Evolutionary conservation across 768 basidiomycete species (phyloP).

Genomic region (Tephrocybe sp.): DNA sequence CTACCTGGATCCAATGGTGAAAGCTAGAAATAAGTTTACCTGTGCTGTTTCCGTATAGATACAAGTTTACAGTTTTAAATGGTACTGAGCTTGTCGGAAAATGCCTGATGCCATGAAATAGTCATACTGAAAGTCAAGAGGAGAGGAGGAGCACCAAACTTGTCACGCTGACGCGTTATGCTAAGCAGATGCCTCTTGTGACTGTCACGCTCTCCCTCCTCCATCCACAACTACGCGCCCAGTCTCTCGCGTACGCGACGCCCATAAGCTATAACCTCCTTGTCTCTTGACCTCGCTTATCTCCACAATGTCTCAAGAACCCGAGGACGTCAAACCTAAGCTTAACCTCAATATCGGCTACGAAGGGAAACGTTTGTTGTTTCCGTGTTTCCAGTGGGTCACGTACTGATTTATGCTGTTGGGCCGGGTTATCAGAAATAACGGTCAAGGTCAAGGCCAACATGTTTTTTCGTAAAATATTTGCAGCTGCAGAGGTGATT

Average conservation of each 20-base stretch:
- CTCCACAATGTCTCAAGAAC: slow-evolving; percentile 42
- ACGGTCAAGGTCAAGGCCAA: slow-evolving; percentile 65
- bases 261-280: not conserved
- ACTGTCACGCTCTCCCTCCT: slow-evolving; percentile 10
- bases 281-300: not conserved
- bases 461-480: slow-evolving; percentile 65
- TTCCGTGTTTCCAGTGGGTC: not conserved
- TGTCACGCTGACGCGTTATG: slow-evolving; percentile 9
- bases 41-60: too few relatives aligned
- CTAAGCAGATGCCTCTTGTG: not conserved
- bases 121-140: too few relatives aligned
- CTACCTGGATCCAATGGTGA: too few relatives aligned
- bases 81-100: too few relatives aligned
- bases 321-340: slow-evolving; percentile 68
- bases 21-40: too few relatives aligned
- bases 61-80: too few relatives aligned
- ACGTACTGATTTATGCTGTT: not conserved
- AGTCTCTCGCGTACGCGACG: slow-evolving; percentile 3
- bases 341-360: slow-evolving; percentile 57
- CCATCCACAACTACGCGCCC: slow-evolving; percentile 1
- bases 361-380: slow-evolving; percentile 48
- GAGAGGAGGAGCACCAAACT: too few relatives aligned
- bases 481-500: slow-evolving; percentile 64
- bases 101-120: too few relatives aligned
- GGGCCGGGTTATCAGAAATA: slow-evolving; percentile 38